Evolutionary conservation across 2,329 filamentous ascomycete genomes (phyloP).

Genomic region (Hypocrella siamensis): DNA sequence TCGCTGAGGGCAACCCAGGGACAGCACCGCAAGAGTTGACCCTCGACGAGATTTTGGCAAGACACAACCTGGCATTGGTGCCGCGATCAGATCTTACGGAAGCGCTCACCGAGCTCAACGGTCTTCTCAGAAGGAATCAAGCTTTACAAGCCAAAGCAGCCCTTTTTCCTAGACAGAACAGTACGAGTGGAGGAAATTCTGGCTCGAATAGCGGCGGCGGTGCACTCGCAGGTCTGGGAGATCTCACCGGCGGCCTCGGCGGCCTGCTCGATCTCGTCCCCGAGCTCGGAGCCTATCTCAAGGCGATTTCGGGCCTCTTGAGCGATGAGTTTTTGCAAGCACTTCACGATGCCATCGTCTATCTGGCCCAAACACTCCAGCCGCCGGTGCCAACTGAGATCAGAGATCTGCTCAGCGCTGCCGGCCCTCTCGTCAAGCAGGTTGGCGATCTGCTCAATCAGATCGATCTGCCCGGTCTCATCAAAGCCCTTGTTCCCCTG

Average conservation of each 20-base stretch:
- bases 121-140: slow-evolving; percentile 18
- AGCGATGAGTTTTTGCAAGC: slow-evolving; percentile 22
- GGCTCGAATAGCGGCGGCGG: slow-evolving; percentile 1
- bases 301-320: slow-evolving; percentile 9
- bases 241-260: slow-evolving; percentile 9
- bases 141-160: slow-evolving; percentile 2
- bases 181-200: neutral
- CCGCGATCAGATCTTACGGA: slow-evolving; percentile 30
- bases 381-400: slow-evolving; percentile 19
- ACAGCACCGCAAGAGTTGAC: slow-evolving; percentile 17
- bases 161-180: slow-evolving; percentile 2
- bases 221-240: slow-evolving; percentile 7
- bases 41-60: slow-evolving; percentile 24
- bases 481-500: slow-evolving; percentile 14
- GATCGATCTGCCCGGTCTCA: slow-evolving; percentile 16
- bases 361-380: slow-evolving; percentile 20
- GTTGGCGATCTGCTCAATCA: slow-evolving; percentile 14
- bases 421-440: slow-evolving; percentile 14
- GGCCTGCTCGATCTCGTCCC: slow-evolving; percentile 10
- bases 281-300: slow-evolving; percentile 10
- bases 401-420: slow-evolving; percentile 11
- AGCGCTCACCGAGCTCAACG: slow-evolving; percentile 24
- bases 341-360: slow-evolving; percentile 23
- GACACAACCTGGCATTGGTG: slow-evolving; percentile 27
- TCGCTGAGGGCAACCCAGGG: slow-evolving; percentile 10